Base-by-base conservation (phyloP, 306 rosid genomes). In the Medicago lupulina region DNA sequence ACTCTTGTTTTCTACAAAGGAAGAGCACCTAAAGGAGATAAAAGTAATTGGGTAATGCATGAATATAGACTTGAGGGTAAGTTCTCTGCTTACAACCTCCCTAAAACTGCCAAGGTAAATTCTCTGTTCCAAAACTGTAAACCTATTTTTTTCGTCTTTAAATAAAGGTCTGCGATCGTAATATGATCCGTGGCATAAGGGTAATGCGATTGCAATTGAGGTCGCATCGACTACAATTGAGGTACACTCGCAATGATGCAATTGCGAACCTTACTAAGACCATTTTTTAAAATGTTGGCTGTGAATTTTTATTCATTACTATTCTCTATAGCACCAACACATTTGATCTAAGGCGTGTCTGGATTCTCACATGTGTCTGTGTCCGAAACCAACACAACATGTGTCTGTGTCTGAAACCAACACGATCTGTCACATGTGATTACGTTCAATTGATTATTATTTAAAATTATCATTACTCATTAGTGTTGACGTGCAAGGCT, bases 11-110 rank as follows among this genome's bases (percentile, higher is more conserved):
- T 94, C 80, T 94, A 94, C 90, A 76, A 16, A 82, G 98, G 98
- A 8, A 88, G 98, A 67, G 98, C 98, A 4, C 98, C 98, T 2
- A 94, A 89, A 82, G 98, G 98, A 11, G 97, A 90, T 60, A 94
- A 92, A 75, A 73, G 83, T 36, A 80, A 90, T 53, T 94, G 98
- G 98, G 96, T 94, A 44, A 94, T 92, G 92, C 98, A 94, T 69
- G 98, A 94, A 50, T 94, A 83, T 73, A 89, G 97, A 67, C 80
- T 94, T 41, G 97, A 94, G 59, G 98, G 98, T 40, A 87, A 81
- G 79, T 86, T 90, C 73, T 84, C 88, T 34, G 80, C 85, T 41
- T 76, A 76, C 25, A 88, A 92, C 74, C 97, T 94, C 82, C 96
- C 95, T 36, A 94, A 92, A 88, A 83, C 96, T 77, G 93, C 97